Evolutionary conservation across 495 filamentous ascomycete species (phyloP).

Genomic region (Xeromyces bisporus): DNA sequence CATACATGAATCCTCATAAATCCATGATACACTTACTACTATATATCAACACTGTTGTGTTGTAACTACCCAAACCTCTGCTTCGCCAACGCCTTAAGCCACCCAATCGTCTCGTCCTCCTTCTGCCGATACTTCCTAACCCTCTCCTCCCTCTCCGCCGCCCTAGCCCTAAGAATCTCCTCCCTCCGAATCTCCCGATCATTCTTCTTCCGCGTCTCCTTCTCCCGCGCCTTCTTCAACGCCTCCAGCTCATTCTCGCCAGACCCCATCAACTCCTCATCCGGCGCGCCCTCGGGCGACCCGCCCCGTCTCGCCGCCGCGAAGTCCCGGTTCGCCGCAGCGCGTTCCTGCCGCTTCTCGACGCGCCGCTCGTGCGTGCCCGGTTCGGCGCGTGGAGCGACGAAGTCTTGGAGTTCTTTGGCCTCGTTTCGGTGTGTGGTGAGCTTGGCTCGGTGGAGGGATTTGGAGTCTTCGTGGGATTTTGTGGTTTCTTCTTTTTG

Average conservation of each 20-base stretch:
- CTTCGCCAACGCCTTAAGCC: constrained; percentile 28
- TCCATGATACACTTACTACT: no score
- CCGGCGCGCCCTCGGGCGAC: constrained; percentile 25
- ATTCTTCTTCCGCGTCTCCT: constrained; percentile 27
- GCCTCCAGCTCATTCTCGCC: constrained; percentile 24
- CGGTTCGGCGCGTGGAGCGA: constrained; percentile 66
- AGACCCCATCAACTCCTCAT: constrained; percentile 27
- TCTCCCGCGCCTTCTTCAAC: constrained; percentile 25
- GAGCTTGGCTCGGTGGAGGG: constrained; percentile 41
- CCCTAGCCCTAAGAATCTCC: constrained; percentile 24
- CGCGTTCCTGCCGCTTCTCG: constrained; percentile 57
- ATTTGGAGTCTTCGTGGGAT: constrained; percentile 36
- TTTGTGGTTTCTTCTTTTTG: constrained; percentile 36
- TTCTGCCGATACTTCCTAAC: constrained; percentile 26
- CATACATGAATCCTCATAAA: no score
- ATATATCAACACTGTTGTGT: no score
- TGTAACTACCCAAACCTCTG: constrained; percentile 31
- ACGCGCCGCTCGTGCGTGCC: constrained; percentile 72
- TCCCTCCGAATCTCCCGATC: constrained; percentile 24
- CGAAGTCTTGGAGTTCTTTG: constrained; percentile 43
- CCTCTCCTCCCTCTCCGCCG: constrained; percentile 27
- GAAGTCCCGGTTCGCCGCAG: constrained; percentile 31
- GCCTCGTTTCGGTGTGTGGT: constrained; percentile 18
- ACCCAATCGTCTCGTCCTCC: constrained; percentile 29
- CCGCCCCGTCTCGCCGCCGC: constrained; percentile 22